Percentiles rank a stretch among this genome's conserved stretches.
phyloP scores from a whole-genome alignment of 192 early-diverging fungal species.

The Pilobolus umbonatus region DNA sequence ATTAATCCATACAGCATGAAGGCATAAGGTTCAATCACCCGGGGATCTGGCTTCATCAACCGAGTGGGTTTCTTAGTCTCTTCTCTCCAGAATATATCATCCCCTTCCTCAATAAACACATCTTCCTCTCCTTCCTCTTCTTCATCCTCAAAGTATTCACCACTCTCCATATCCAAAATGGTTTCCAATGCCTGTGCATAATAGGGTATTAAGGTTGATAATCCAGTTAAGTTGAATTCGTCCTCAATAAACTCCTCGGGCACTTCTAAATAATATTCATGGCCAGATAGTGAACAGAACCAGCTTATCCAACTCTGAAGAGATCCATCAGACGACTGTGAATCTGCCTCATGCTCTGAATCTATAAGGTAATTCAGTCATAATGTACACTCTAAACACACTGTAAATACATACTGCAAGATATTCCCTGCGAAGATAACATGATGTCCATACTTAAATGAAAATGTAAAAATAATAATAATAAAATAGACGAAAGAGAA shows the following conservation, averaged over 20 bases:
- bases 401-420: conserved; percentile 6
- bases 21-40: conserved; percentile 70
- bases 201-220: conserved; percentile 70
- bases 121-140: neutral
- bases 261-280: conserved; percentile 75
- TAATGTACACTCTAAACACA: neutral
- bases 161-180: conserved; percentile 78
- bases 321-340: conserved; percentile 9
- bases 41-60: conserved; percentile 2
- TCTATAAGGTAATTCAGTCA: neutral
- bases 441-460: neutral
- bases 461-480: neutral
- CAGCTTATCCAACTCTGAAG: conserved; percentile 59
- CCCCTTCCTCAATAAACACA: conserved; percentile 4
- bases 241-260: conserved; percentile 86
- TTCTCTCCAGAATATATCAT: conserved; percentile 29
- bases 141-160: conserved; percentile 18
- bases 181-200: conserved; percentile 90
- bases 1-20: conserved; percentile 91
- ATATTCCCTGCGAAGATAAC: conserved; percentile 1
- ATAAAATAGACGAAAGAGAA: neutral
- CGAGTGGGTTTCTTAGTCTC: neutral
- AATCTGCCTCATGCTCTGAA: conserved; percentile 15
- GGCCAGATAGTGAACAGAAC: conserved; percentile 68
- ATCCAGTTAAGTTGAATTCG: conserved; percentile 96